A percentile compares a stretch with the other conserved stretches of the same genome.
phyloP scores from a whole-genome alignment of 371 early-diverging fungal genomes.

The Rozella allomycis region DNA sequence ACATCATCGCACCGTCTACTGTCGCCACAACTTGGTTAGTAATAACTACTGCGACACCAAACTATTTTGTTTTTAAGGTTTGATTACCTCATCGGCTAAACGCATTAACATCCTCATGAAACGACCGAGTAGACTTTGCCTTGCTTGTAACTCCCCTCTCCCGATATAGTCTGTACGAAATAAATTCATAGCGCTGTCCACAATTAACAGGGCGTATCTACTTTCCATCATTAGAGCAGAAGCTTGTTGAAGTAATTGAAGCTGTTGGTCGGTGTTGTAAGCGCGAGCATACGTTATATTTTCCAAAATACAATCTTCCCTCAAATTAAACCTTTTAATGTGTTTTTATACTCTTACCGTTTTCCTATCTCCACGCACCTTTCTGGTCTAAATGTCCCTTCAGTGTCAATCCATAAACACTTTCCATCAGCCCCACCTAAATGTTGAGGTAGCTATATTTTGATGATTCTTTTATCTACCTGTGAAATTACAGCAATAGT shows the following conservation, averaged over 20 bases:
- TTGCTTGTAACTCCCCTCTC: conserved; percentile 88
- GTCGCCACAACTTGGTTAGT: conserved; percentile 97
- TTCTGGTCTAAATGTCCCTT: conserved; percentile 95
- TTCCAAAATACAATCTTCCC: conserved; percentile 71
- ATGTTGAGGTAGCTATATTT: conserved; percentile 43
- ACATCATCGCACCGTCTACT: conserved; percentile 85
- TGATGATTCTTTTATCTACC: conserved; percentile 20
- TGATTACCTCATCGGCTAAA: conserved; percentile 71
- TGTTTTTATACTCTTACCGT: conserved; percentile 20
- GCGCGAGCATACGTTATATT: conserved; percentile 94
- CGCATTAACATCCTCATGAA: conserved; percentile 75
- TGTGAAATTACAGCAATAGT: conserved; percentile 95
- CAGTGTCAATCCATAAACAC: conserved; percentile 96
- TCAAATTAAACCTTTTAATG: conserved; percentile 41
- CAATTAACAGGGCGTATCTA: conserved; percentile 70
- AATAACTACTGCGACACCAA: conserved; percentile 92
- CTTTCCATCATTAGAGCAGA: conserved; percentile 89
- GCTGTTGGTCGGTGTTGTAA: conserved; percentile 95
- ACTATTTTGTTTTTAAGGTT: conserved; percentile 18
- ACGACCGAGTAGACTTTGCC: conserved; percentile 89
- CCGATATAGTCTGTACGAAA: conserved; percentile 97
- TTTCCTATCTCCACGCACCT: conserved; percentile 77
- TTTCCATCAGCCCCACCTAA: conserved; percentile 92
- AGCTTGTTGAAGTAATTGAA: conserved; percentile 69
- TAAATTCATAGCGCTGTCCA: conserved; percentile 89